Base-by-base conservation (phyloP, 2,329 filamentous ascomycete genomes). In the Aspergillus fischeri region DNA sequence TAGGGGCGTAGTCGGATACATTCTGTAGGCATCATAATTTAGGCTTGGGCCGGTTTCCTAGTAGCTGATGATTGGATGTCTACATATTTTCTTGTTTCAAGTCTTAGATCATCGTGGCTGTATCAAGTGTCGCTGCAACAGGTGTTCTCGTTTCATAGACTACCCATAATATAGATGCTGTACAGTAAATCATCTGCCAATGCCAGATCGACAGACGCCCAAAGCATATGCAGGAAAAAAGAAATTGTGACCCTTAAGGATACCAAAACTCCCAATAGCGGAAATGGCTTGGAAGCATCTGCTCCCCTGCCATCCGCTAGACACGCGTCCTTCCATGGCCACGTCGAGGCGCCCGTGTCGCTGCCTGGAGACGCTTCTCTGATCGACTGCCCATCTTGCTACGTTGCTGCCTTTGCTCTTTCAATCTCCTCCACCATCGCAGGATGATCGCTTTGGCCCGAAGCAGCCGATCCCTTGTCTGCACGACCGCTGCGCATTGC, bases 401-500 rank as follows among this genome's bases (percentile, higher is more conserved):
- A 21, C 47, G 55, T 55, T 50, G 64, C 14, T 63, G 53, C 42
- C 55, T 65, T 28, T 56, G 61, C 27, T 55, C 48, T 55, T 65
- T 66, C 42, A 64, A 51, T 29, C 53, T 52, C 56, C 66, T 69
- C 72, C 73, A 75, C 68, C 71, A 73, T n/a, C 60, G 61, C 54
- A 68, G 44, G 35, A 75, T 75, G 10, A 70, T 67, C 6, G 53
- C 54, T 49, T 69, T 70, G 55, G 59, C 76, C 73, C 60, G 78
- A 69, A 59, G 76, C 11, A 83, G 63, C 41, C 70, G 64, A 49
- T 80, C 72, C 29, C 77, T 65, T 4, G 75, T 72, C 58, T 74
- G 71, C 25, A 81, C 81, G 1, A 83, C 77, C 1, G 65, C 68
- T 1, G 77, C 77, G 60, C 80, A 83, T 11, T 80, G 64, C 42